These are phyloP conservation scores for Thalassiosira hispida DNA, from an alignment of 352 stramenopile species.

Conservation along the genomic window DNA sequence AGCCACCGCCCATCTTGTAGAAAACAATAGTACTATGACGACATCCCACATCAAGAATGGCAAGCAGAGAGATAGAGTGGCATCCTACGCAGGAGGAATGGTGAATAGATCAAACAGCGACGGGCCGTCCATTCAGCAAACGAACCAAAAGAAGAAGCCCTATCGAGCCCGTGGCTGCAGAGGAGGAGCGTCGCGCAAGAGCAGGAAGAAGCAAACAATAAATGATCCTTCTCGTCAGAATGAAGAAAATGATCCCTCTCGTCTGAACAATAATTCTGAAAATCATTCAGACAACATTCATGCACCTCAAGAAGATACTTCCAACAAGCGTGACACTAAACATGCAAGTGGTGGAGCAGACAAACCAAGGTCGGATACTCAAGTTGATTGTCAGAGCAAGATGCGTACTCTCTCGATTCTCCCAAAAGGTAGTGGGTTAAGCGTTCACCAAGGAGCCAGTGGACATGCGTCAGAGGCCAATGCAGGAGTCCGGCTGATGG, in stretches of 20 bases:
- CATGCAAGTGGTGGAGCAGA: background rate
- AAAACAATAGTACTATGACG: conserved; percentile 4
- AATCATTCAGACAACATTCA: conserved; percentile 18
- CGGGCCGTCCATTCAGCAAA: background rate
- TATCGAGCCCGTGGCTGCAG: conserved; percentile 49
- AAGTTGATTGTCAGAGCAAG: background rate
- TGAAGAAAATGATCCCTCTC: conserved; percentile 13
- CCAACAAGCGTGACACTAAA: conserved; percentile 3
- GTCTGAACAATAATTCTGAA: conserved; percentile 16
- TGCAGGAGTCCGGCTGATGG: conserved; percentile 3
- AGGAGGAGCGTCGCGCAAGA: conserved; percentile 45
- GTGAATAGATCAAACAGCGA: conserved; percentile 4
- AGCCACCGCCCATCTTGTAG: background rate
- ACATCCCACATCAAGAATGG: conserved; percentile 12
- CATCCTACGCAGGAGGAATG: conserved; percentile 9
- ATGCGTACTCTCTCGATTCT: conserved; percentile 1
- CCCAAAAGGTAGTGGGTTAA: conserved; percentile 6
- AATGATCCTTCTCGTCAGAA: conserved; percentile 7
- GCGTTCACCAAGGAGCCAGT: background rate
- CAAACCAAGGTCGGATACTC: background rate
- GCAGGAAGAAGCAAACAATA: conserved; percentile 33
- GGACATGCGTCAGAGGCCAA: background rate
- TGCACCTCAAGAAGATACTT: conserved; percentile 21
- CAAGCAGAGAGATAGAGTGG: conserved; percentile 18
- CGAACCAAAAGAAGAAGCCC: conserved; percentile 42